A percentile compares a stretch with the other conserved stretches of the same genome.
Evolutionary conservation across 176 grass and related monocot species (phyloP).

Genomic region (Paspalum notatum): DNA sequence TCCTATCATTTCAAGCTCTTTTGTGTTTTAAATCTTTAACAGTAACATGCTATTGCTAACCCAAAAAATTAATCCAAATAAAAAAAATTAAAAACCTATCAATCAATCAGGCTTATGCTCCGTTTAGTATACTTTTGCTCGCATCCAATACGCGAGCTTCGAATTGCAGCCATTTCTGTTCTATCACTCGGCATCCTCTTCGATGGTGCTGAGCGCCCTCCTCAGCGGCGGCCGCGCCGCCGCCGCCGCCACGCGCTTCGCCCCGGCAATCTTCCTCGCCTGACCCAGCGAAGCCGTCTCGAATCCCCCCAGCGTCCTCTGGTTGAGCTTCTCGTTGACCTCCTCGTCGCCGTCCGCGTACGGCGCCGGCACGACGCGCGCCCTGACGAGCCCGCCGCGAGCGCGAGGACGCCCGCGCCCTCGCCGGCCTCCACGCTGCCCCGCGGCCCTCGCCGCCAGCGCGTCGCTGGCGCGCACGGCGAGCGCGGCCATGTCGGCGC

Average conservation of each 20-base stretch:
- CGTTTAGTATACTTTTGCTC: neutral
- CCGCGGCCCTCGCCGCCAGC: constrained; percentile 1
- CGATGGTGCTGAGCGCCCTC: constrained; percentile 50
- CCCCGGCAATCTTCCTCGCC: neutral
- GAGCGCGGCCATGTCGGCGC: constrained; percentile 65
- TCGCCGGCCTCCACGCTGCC: neutral
- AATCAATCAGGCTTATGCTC: neutral
- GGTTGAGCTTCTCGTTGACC: constrained; percentile 59
- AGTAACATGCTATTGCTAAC: neutral
- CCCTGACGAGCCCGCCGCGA: constrained; percentile 7
- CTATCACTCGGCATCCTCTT: constrained; percentile 44
- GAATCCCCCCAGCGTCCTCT: constrained; percentile 46
- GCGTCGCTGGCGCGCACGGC: constrained; percentile 63
- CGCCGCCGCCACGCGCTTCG: neutral
- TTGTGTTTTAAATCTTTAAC: neutral
- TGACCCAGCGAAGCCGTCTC: neutral
- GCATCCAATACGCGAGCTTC: neutral
- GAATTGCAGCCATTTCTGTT: neutral
- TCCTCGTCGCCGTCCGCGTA: neutral
- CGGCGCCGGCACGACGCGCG: constrained; percentile 42
- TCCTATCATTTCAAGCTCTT: neutral
- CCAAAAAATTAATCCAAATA: neutral
- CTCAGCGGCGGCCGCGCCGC: neutral
- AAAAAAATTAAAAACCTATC: neutral
- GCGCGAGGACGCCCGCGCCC: neutral